Conservation (phyloP, 1,139 yeast species). For the Debaryomyces udenii region DNA sequence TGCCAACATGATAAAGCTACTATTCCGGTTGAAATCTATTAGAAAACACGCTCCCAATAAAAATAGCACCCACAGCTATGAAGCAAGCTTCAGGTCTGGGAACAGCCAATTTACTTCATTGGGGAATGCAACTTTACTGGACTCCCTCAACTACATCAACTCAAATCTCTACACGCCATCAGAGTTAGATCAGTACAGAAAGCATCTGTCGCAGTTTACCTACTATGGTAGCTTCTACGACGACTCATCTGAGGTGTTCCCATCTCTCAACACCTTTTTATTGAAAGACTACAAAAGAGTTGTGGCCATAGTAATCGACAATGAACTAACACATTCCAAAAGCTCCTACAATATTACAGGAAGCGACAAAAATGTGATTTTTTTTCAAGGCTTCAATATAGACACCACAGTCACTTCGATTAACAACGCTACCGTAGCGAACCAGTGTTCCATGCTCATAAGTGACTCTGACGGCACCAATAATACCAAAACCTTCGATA, state of each 20-base stretch:
- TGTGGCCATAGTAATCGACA: slow-evolving; percentile 34
- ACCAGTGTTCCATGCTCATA: slow-evolving; percentile 13
- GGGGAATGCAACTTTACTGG: slow-evolving; percentile 36
- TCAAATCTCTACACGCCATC: slow-evolving; percentile 31
- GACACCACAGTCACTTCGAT: slow-evolving; percentile 16
- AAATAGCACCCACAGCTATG: neutral
- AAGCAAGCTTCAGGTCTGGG: neutral
- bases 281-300: slow-evolving; percentile 45
- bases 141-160: slow-evolving; percentile 24
- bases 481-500: slow-evolving; percentile 17
- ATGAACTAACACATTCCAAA: slow-evolving; percentile 25
- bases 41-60: neutral
- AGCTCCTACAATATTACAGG: slow-evolving; percentile 23
- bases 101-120: slow-evolving; percentile 9
- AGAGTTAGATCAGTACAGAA: slow-evolving; percentile 19
- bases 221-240: slow-evolving; percentile 22
- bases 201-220: neutral
- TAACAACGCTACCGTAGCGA: slow-evolving; percentile 10
- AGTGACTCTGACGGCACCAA: slow-evolving; percentile 15
- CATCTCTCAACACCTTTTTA: slow-evolving; percentile 49
- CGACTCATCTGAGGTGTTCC: slow-evolving; percentile 28
- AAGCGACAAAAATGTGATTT: slow-evolving; percentile 26
- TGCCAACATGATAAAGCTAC: slow-evolving; percentile 55
- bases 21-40: slow-evolving; percentile 48
- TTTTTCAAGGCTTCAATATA: slow-evolving; percentile 20